Conservation (phyloP, 2,329 filamentous ascomycete genomes). For the Elsinoe ampelina region DNA sequence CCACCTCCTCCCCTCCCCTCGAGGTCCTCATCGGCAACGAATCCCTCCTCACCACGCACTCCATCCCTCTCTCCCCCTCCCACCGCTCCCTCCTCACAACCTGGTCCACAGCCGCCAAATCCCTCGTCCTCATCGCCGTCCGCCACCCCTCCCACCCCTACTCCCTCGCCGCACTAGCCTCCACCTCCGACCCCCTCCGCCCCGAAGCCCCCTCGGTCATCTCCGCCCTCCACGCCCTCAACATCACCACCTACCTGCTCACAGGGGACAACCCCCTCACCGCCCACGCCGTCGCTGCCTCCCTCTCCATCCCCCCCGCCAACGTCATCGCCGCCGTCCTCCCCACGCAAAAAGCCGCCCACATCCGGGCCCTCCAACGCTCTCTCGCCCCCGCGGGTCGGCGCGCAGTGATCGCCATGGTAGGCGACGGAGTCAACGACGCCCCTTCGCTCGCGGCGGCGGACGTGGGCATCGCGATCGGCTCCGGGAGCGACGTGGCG, state of each 20-base stretch:
- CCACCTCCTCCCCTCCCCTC: slow-evolving; percentile 25
- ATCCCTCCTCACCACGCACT: slow-evolving; percentile 46
- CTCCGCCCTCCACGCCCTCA: slow-evolving; percentile 50
- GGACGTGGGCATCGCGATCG: slow-evolving; percentile 75
- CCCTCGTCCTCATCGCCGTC: slow-evolving; percentile 33
- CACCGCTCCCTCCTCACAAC: slow-evolving; percentile 22
- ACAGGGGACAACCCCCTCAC: slow-evolving; percentile 87
- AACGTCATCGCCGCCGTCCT: slow-evolving; percentile 84
- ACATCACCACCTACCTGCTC: slow-evolving; percentile 79
- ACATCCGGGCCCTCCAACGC: slow-evolving; percentile 46
- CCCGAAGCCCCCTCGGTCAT: slow-evolving; percentile 48
- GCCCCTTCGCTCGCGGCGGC: slow-evolving; percentile 70
- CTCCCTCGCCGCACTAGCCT: slow-evolving; percentile 55
- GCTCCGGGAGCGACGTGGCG: slow-evolving; percentile 72
- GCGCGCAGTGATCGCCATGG: slow-evolving; percentile 63
- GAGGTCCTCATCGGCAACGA: slow-evolving; percentile 63
- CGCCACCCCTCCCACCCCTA: slow-evolving; percentile 21
- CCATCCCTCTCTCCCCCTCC: slow-evolving; percentile 23
- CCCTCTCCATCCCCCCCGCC: slow-evolving; percentile 60
- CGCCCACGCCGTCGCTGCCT: slow-evolving; percentile 64
- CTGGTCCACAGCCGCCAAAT: slow-evolving; percentile 36
- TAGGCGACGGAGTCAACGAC: slow-evolving; percentile 82
- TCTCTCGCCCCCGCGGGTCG: slow-evolving; percentile 15
- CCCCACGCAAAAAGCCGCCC: slow-evolving; percentile 69
- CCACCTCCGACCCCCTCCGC: slow-evolving; percentile 73